phyloP scores from a whole-genome alignment of 73 alveolate genomes.

The Blepharisma stoltei region DNA sequence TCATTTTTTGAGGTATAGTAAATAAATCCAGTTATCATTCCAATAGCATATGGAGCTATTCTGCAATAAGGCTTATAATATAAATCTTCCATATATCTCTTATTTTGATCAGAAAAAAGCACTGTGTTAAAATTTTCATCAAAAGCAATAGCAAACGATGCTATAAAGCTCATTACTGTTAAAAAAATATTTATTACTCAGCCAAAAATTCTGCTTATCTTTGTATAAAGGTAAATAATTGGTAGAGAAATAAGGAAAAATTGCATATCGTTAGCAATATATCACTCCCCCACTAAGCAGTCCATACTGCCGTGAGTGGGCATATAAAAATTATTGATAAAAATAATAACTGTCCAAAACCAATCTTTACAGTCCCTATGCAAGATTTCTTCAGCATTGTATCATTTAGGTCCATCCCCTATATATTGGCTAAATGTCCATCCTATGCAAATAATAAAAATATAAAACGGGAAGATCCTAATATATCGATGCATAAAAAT shows the following conservation, averaged over 20 bases:
- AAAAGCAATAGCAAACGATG: background rate
- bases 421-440: background rate
- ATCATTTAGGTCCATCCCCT: background rate
- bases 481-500: background rate
- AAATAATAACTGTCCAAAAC: background rate
- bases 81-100: background rate
- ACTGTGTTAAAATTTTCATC: background rate
- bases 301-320: background rate
- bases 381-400: background rate
- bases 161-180: background rate
- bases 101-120: background rate
- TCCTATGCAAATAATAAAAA: background rate
- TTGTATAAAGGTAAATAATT: background rate
- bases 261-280: background rate
- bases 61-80: background rate
- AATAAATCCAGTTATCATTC: background rate
- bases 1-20: background rate
- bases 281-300: background rate
- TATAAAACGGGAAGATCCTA: background rate
- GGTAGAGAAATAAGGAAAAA: background rate
- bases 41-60: background rate
- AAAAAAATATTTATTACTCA: background rate
- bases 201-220: background rate
- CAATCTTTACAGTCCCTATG: constrained; percentile 6
- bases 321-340: background rate